phyloP scores from a whole-genome alignment of 164 flowering plant genomes.

The Tetracentron sinense region DNA sequence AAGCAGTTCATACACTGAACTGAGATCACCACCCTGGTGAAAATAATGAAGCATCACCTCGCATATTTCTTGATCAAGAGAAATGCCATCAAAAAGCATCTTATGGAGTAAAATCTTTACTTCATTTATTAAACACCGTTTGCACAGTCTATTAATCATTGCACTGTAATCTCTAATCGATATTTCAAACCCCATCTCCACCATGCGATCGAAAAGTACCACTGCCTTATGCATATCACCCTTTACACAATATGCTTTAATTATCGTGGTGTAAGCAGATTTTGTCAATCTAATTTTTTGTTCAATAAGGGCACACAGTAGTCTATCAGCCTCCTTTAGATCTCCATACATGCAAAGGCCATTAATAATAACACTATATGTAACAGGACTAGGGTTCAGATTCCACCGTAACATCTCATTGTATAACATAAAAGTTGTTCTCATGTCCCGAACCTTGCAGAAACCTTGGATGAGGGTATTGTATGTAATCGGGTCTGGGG shows the following conservation, averaged over 20 bases:
- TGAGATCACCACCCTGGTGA: conserved; percentile 22
- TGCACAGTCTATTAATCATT: conserved; percentile 73
- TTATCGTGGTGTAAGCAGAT: conserved; percentile 53
- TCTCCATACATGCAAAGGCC: conserved; percentile 58
- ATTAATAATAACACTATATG: conserved; percentile 63
- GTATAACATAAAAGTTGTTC: conserved; percentile 38
- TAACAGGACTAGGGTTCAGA: conserved; percentile 54
- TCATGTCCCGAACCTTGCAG: conserved; percentile 42
- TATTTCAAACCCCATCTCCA: conserved; percentile 46
- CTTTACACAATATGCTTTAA: conserved; percentile 74
- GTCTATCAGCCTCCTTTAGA: conserved; percentile 41
- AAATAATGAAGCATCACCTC: conserved; percentile 36
- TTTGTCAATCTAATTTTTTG: conserved; percentile 39
- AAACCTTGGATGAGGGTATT: conserved; percentile 64
- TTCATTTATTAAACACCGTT: conserved; percentile 37
- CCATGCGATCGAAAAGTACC: conserved; percentile 47
- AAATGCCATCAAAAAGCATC: conserved; percentile 48
- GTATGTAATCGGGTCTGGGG: conserved; percentile 61
- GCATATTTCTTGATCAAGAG: conserved; percentile 50
- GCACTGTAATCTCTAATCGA: conserved; percentile 66
- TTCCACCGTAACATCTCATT: conserved; percentile 44
- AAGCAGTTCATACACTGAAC: conserved; percentile 29
- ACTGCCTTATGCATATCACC: conserved; percentile 46
- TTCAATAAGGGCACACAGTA: conserved; percentile 33
- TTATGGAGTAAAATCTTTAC: conserved; percentile 43